Conservation (phyloP, 176 grass and related monocot species). For the Tuctoria greenei region DNA sequence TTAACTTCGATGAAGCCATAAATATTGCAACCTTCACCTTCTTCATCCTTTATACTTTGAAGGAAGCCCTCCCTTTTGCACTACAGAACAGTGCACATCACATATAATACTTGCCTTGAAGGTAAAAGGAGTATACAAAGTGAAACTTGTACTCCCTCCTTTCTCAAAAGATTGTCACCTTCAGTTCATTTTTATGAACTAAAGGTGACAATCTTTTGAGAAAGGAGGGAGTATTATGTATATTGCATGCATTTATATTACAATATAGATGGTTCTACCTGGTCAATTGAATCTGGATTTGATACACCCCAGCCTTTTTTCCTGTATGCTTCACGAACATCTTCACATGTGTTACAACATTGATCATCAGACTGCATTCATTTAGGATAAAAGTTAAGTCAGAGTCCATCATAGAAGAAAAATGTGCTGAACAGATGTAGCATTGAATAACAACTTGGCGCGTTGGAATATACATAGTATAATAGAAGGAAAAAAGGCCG, state of each 20-base stretch:
- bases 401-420: constrained; percentile 17
- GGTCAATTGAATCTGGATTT: constrained; percentile 84
- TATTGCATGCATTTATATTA: neutral
- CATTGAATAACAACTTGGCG: constrained; percentile 17
- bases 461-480: neutral
- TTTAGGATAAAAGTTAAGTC: constrained; percentile 30
- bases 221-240: too few relatives aligned
- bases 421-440: constrained; percentile 2
- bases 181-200: too few relatives aligned
- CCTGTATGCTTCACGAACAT: constrained; percentile 92
- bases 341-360: constrained; percentile 97
- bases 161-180: too few relatives aligned
- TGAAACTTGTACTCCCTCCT: too few relatives aligned
- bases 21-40: constrained; percentile 98
- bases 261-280: constrained; percentile 49
- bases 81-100: constrained; percentile 41
- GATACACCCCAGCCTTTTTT: constrained; percentile 94
- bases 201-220: too few relatives aligned
- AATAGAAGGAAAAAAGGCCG: neutral
- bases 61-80: constrained; percentile 99
- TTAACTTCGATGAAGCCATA: constrained; percentile 92
- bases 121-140: constrained; percentile 5
- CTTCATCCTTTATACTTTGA: constrained; percentile 96
- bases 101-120: constrained; percentile 30
- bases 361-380: constrained; percentile 72